These are phyloP conservation scores for Prunus armeniaca DNA, from an alignment of 306 rosid genomes.

Conservation along the genomic window DNA sequence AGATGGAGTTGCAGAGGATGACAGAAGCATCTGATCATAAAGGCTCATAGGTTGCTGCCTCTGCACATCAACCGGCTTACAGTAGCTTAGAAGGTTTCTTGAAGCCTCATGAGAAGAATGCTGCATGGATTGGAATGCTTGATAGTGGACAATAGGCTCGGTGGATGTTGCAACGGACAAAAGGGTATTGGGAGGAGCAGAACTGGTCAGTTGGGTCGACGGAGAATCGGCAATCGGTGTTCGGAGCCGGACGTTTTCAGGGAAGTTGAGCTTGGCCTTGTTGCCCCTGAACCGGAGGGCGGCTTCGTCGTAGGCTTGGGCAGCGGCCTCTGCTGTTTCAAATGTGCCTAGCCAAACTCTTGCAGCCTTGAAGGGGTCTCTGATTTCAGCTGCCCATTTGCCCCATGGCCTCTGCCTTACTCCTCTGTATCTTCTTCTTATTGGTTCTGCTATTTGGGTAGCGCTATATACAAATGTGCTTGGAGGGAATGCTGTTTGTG, in stretches of 20 bases:
- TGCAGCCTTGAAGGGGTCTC: slow-evolving; percentile 48
- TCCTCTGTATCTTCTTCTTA: slow-evolving; percentile 49
- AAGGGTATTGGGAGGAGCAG: slow-evolving; percentile 23
- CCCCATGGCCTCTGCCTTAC: slow-evolving; percentile 59
- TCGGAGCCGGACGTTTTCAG: slow-evolving; percentile 45
- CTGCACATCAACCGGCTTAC: neutral
- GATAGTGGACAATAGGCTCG: slow-evolving; percentile 43
- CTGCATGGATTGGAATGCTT: slow-evolving; percentile 17
- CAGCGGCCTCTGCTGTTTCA: slow-evolving; percentile 48
- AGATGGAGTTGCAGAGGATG: slow-evolving; percentile 20
- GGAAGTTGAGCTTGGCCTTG: slow-evolving; percentile 54
- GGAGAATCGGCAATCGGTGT: slow-evolving; percentile 6
- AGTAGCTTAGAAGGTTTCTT: neutral
- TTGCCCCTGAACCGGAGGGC: slow-evolving; percentile 50
- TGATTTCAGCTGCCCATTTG: slow-evolving; percentile 51
- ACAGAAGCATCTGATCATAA: slow-evolving; percentile 27
- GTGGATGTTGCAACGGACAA: slow-evolving; percentile 40
- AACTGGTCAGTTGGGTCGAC: slow-evolving; percentile 10
- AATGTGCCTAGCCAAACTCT: slow-evolving; percentile 54
- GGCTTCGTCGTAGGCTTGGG: slow-evolving; percentile 45
- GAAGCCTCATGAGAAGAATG: neutral
- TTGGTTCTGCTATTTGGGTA: slow-evolving; percentile 9
- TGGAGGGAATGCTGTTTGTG: neutral
- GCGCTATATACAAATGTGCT: slow-evolving; percentile 27
- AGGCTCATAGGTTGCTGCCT: slow-evolving; percentile 14